phyloP scores from a whole-genome alignment of 176 grass and related monocot species.

The Oryza rufipogon region DNA sequence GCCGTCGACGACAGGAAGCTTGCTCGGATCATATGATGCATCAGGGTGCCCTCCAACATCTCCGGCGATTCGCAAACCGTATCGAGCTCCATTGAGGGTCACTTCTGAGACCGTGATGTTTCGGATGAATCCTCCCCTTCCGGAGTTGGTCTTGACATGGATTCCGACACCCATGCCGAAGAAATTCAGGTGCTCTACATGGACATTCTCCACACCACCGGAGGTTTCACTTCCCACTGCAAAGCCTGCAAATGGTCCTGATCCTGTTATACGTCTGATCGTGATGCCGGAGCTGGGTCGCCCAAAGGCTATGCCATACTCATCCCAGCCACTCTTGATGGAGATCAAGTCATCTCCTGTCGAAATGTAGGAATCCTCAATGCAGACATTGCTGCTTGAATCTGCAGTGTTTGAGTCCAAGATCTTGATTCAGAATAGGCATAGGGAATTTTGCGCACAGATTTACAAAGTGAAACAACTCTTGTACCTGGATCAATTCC shows the following conservation, averaged over 20 bases:
- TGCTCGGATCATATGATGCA: conserved; percentile 45
- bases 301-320: conserved; percentile 73
- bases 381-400: conserved; percentile 78
- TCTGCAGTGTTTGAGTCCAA: conserved; percentile 38
- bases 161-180: conserved; percentile 57
- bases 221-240: conserved; percentile 77
- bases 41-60: conserved; percentile 70
- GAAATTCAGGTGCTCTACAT: conserved; percentile 61
- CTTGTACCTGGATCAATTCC: conserved; percentile 70
- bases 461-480: not conserved
- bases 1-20: conserved; percentile 50
- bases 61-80: conserved; percentile 58
- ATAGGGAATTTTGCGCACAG: not conserved
- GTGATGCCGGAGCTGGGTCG: conserved; percentile 71
- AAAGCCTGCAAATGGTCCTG: conserved; percentile 62
- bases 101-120: conserved; percentile 74
- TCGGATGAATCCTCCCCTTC: conserved; percentile 69
- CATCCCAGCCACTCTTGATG: conserved; percentile 79
- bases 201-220: conserved; percentile 63
- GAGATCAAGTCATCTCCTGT: conserved; percentile 74
- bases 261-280: conserved; percentile 60
- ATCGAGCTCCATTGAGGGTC: conserved; percentile 56
- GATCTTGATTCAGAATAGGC: conserved; percentile 16
- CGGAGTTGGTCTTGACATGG: conserved; percentile 75
- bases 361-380: conserved; percentile 81